Evolutionary conservation across 2,329 filamentous ascomycete genomes (phyloP).

Genomic region (Pseudogymnoascus sp.): DNA sequence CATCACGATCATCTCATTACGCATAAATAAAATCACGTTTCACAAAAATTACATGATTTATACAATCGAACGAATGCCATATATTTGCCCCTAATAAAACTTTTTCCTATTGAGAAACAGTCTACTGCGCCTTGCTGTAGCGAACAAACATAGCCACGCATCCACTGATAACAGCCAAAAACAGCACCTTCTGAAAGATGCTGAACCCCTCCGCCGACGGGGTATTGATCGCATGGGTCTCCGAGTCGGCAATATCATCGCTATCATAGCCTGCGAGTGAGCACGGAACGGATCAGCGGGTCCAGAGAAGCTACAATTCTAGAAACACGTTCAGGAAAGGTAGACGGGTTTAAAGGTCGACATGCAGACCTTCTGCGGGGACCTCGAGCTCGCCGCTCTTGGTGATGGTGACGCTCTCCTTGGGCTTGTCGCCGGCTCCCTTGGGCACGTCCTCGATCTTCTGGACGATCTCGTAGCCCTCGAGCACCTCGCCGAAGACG

Average conservation of each 20-base stretch:
- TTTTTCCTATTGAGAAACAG: neutral
- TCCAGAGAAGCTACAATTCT: constrained; percentile 17
- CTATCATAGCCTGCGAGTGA: constrained; percentile 25
- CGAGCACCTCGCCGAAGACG: constrained; percentile 81
- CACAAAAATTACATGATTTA: neutral
- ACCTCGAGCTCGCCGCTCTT: constrained; percentile 81
- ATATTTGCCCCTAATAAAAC: neutral
- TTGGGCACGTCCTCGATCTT: constrained; percentile 70
- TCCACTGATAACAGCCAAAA: constrained; percentile 36
- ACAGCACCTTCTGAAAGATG: constrained; percentile 42
- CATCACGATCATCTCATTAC: neutral
- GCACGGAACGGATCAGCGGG: constrained; percentile 27
- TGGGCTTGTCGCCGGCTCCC: constrained; percentile 59
- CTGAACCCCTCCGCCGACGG: constrained; percentile 32
- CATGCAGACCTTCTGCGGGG: constrained; percentile 85
- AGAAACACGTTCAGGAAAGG: constrained; percentile 16
- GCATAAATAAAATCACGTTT: neutral
- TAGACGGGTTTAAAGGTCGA: constrained; percentile 64
- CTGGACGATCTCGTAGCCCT: constrained; percentile 74
- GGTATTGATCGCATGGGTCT: constrained; percentile 16
- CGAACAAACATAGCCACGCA: neutral
- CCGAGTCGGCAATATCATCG: constrained; percentile 27
- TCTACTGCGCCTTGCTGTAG: constrained; percentile 5
- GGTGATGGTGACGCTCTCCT: constrained; percentile 63
- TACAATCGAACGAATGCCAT: neutral